Evolutionary conservation across 305 asterid genomes (phyloP).

Genomic region (Fraxinus albicans): DNA sequence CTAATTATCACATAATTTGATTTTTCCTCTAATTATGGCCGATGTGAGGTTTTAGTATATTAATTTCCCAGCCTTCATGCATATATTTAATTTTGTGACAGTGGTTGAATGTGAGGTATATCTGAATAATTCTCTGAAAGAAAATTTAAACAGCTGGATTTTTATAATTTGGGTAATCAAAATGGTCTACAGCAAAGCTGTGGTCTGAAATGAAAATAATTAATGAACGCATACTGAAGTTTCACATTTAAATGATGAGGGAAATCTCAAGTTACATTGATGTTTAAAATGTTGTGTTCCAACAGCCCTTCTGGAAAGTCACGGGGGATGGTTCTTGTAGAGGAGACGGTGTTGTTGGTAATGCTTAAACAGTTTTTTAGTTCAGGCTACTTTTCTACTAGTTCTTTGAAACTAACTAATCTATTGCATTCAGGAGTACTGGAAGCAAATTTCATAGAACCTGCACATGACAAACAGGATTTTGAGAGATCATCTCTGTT

Average conservation of each 20-base stretch:
- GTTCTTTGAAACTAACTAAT: slow-evolving; percentile 23
- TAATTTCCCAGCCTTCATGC: background rate
- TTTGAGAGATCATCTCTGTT: slow-evolving; percentile 80
- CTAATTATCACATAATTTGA: background rate
- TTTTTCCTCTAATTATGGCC: background rate
- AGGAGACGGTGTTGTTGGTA: slow-evolving; percentile 90
- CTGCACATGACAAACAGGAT: slow-evolving; percentile 98
- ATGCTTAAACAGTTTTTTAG: slow-evolving; percentile 25
- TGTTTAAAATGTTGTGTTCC: slow-evolving; percentile 18
- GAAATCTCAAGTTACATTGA: slow-evolving; percentile 4
- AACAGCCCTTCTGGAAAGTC: slow-evolving; percentile 96
- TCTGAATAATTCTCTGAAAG: slow-evolving; percentile 10
- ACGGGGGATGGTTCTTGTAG: slow-evolving; percentile 67
- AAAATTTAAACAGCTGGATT: slow-evolving; percentile 6
- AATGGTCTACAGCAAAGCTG: background rate
- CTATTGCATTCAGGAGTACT: slow-evolving; percentile 66
- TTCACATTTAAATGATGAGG: background rate
- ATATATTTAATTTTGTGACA: slow-evolving; percentile 7
- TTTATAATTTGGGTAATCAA: background rate
- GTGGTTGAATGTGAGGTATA: background rate
- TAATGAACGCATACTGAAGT: background rate
- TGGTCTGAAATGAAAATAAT: background rate
- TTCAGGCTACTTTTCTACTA: background rate
- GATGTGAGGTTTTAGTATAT: background rate
- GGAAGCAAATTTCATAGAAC: slow-evolving; percentile 92